Evolutionary conservation across 176 grass and related monocot species (phyloP), one percentile per base, ranked within the genome.

Genomic region (Musa beccarii): DNA sequence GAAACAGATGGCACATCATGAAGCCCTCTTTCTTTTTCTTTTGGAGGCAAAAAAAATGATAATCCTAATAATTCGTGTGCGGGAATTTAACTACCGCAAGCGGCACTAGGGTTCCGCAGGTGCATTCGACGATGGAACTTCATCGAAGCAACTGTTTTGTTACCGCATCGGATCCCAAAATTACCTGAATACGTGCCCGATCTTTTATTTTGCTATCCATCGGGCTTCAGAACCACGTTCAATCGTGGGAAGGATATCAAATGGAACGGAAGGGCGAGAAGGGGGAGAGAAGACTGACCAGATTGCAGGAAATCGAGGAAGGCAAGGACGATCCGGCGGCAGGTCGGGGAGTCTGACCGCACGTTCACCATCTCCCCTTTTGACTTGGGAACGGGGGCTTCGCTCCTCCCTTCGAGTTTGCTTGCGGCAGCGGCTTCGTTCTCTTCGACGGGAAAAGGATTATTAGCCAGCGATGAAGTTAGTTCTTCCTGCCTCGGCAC

Each of bases 251-350:
- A n/a, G 23, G 8, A 54, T 25, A 43, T 43, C 6, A 24, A 17
- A 22, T 1, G 11, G 49, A 23, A 22, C 11, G 11, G 34, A 17
- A 11, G 52, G 53, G 52, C 7, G 43, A 34, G 34, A 53, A 80
- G 16, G 9, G 3, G 49, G 11, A 34, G 56, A 51, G 50, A 19
- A 65, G 13, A 89, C 83, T 19, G 53, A 95, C 92, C 92, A 19
- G 92, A 95, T 70, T 76, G 84, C 63, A 95, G 88, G 77, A 95
- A 95, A 73, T 90, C 88, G 59, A 95, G 51, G 87, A 95, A 95
- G 49, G 92, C 76, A 83, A 79, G 79, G 23, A 90, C 83, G 92
- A 95, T 75, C 57, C 83, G 85, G 51, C 88, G 88, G 19, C 79
- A 88, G 15, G 83, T 74, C 65, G 88, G 92, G 13, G 88, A 95